Conservation (phyloP, 768 basidiomycete species). For the Imleria badia region DNA sequence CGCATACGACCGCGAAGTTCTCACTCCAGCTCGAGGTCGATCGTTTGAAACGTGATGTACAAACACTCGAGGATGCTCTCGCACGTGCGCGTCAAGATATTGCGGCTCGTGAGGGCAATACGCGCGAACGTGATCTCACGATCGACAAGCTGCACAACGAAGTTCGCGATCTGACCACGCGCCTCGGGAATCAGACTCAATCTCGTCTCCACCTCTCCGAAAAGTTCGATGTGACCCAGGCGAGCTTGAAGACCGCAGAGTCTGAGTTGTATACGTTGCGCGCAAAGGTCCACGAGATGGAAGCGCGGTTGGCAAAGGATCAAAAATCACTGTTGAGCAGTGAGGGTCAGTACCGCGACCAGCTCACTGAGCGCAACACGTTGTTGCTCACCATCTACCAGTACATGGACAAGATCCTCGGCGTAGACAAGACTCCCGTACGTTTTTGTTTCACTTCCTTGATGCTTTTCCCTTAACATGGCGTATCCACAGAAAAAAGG, state of each 20-base stretch:
- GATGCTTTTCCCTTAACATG: not conserved
- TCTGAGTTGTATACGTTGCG: slow-evolving; percentile 60
- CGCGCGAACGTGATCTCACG: slow-evolving; percentile 67
- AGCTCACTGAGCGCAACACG: slow-evolving; percentile 91
- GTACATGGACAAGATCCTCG: slow-evolving; percentile 91
- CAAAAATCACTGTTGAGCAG: slow-evolving; percentile 67
- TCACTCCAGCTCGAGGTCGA: slow-evolving; percentile 90
- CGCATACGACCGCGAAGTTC: slow-evolving; percentile 78
- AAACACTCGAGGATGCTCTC: slow-evolving; percentile 77
- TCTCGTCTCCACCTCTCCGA: slow-evolving; percentile 83
- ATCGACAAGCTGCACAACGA: slow-evolving; percentile 78
- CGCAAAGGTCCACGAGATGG: slow-evolving; percentile 68
- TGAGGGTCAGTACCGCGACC: slow-evolving; percentile 85
- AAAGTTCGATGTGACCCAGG: slow-evolving; percentile 77
- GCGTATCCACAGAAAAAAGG: slow-evolving; percentile 59
- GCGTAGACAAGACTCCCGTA: slow-evolving; percentile 83
- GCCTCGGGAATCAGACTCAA: slow-evolving; percentile 84
- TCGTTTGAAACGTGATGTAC: slow-evolving; percentile 78
- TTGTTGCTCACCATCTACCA: slow-evolving; percentile 90
- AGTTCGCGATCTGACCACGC: slow-evolving; percentile 75
- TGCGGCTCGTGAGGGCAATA: slow-evolving; percentile 60
- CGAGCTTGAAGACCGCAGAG: slow-evolving; percentile 64
- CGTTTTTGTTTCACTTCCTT: slow-evolving; percentile 31
- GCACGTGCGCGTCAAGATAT: slow-evolving; percentile 67
- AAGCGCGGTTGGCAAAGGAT: slow-evolving; percentile 78